A percentile compares a stretch with the other conserved stretches of the same genome.
phyloP scores from a whole-genome alignment of 1,284 basidiomycete genomes.

The Ustilago hordei region DNA sequence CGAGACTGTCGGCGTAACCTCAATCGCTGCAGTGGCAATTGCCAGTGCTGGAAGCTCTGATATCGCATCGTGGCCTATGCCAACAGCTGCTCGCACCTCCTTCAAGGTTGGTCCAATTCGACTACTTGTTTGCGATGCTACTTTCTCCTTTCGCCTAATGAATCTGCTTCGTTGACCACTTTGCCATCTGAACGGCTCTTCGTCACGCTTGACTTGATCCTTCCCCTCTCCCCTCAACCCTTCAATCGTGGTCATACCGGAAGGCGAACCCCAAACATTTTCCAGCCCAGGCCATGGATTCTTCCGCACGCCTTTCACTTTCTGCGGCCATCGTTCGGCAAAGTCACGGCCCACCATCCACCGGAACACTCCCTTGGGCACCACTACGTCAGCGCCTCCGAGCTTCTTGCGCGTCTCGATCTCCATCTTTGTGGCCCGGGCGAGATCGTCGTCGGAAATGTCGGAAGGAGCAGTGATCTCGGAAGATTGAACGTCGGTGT shows the following conservation, averaged over 20 bases:
- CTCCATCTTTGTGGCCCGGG: conserved; percentile 17
- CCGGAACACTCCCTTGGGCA: conserved; percentile 34
- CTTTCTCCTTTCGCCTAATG: conserved; percentile 19
- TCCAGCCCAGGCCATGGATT: conserved; percentile 43
- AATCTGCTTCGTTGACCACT: conserved; percentile 36
- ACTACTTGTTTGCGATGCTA: background rate
- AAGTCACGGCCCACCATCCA: conserved; percentile 46
- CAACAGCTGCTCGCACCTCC: no score
- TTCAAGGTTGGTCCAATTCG: background rate
- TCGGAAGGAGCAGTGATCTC: conserved; percentile 39
- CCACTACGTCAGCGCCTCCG: conserved; percentile 20
- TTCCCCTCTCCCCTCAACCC: background rate
- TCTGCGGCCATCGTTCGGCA: conserved; percentile 37
- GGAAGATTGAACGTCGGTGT: conserved; percentile 42
- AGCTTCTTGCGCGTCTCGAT: conserved; percentile 26
- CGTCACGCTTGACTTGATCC: background rate
- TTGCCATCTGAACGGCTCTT: conserved; percentile 35
- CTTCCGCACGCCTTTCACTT: conserved; percentile 25
- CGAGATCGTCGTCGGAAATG: conserved; percentile 32
- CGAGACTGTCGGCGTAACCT: background rate
- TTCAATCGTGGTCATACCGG: background rate
- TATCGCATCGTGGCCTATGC: background rate
- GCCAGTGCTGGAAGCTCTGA: background rate
- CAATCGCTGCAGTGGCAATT: background rate
- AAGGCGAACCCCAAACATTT: conserved; percentile 29